Base-by-base conservation (phyloP, 2,329 filamentous ascomycete genomes). In the Fusarium compactum region DNA sequence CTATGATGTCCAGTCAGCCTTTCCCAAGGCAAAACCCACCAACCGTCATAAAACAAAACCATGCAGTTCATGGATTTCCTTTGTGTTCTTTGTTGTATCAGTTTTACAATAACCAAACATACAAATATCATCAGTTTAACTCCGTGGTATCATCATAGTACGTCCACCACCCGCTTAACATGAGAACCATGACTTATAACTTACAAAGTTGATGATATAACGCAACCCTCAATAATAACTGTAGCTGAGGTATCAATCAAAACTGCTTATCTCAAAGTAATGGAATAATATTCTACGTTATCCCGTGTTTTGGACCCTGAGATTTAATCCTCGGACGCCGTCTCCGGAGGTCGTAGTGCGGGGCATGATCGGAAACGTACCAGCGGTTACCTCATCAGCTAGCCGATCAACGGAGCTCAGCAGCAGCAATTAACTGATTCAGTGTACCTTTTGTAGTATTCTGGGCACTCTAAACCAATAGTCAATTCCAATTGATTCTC, bases 381-480 rank as follows among this genome's bases (percentile, higher is more conserved):
- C 53, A 46, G 34, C 30, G 62, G 60, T 63, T 59, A 65, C 68
- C 71, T 71, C 63, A 70, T 70, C 62, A 67, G 56, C 58, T 63
- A 70, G 71, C 71, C 71, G 71, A 71, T 73, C 62, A 70, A 74
- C 71, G 70, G 70, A 73, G 70, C 70, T 40, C 59, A 58, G 46
- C 24, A 60, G 58, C 44, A 56, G 55, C 56, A 54, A 66, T 63
- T 52, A 46, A 52, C 66, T 70, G 52, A 53, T 46, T 44, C 20
- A 9, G 62, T 54, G 44, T 45, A 53, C 57, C 52, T 41, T 43
- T 43, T 45, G 22, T 34, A 43, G 27, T 22, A 43, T 34, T 55
- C 34, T 6, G 11, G 32, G 25, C 18, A 47, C 20, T 25, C 38
- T 18, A 22, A 40, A 29, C 51, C 32, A 27, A 48, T 45, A 32